Percentiles rank a stretch among this genome's conserved stretches.
Conservation (phyloP, 2,329 filamentous ascomycete species). For the Cryphonectria carpinicola region DNA sequence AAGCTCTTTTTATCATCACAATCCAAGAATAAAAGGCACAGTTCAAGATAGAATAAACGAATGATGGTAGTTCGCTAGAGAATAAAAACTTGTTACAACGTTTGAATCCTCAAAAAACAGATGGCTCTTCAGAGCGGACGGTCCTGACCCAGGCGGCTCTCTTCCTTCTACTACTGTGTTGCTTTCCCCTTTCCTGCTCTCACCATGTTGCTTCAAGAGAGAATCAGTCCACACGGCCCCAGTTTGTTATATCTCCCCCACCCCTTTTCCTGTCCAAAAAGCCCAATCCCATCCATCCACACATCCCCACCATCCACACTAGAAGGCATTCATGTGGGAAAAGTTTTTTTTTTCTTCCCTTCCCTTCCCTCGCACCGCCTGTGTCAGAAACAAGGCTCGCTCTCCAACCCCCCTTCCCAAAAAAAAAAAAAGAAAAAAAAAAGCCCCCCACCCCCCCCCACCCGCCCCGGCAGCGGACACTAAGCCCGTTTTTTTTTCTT, state of each 20-base stretch:
- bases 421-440: constrained; percentile 16
- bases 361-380: background rate
- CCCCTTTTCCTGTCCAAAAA: background rate
- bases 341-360: background rate
- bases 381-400: constrained; percentile 23
- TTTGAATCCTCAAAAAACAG: constrained; percentile 14
- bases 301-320: background rate
- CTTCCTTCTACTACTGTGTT: background rate
- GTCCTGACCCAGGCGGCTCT: background rate
- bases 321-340: background rate
- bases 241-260: background rate
- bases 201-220: background rate
- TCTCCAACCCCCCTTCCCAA: constrained; percentile 16
- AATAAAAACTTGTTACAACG: constrained; percentile 24
- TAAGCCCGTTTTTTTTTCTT: too few species aligned
- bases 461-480: too few species aligned
- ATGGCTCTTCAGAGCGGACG: background rate
- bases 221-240: constrained; percentile 10
- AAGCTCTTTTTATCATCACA: background rate
- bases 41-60: background rate
- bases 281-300: background rate
- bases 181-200: background rate
- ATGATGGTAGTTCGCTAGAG: background rate
- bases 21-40: background rate
- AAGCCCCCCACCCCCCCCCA: constrained; percentile 19